Evolutionary conservation across 2,329 filamentous ascomycete genomes (phyloP), one percentile per base, ranked within the genome.

Genomic region (Apiospora aurea): DNA sequence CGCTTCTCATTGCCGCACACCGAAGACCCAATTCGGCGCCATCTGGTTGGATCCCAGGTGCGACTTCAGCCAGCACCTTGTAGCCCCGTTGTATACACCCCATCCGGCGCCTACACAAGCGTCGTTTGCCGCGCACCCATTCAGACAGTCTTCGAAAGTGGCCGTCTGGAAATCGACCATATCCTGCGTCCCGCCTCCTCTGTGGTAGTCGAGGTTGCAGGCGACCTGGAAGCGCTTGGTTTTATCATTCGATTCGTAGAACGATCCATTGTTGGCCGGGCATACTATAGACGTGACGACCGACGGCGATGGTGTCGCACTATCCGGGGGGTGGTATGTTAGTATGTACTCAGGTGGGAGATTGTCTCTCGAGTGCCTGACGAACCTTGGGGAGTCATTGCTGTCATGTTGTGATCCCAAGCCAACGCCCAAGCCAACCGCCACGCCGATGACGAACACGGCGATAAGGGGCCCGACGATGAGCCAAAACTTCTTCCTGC

Each of bases 61-160:
- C 41, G 78, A 79, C 77, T 84, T 83, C 69, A 83, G 73, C 78
- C 79, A 84, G 74, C 82, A 84, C 1, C 75, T 74, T 8, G 76
- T 46, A 1, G 68, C 53, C 8, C 78, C 79, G 0, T 79, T 24
- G 46, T 77, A 78, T 4, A 70, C 72, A 0, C 82, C 82, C 80
- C 81, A 84, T 16, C 82, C 81, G 0, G 80, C 82, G 1, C 79
- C 82, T 0, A 75, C 76, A 66, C 82, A 84, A 0, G 71, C 75
- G 2, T 76, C 72, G 67, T 78, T 75, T 2, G 16, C 34, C 7
- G 80, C 78, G 69, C 82, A 84, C 1, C 70, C 69, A 26, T 77
- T 75, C 24, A 83, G 76, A 71, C 82, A 84, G 10, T 77, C 78
- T 64, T 77, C 77, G n/a, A 82, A 74, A 2, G 75, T 78, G 24